A percentile compares a stretch with the other conserved stretches of the same genome.
Evolutionary conservation across 768 basidiomycete species (phyloP).

Genomic region (Termitomyces sp.): DNA sequence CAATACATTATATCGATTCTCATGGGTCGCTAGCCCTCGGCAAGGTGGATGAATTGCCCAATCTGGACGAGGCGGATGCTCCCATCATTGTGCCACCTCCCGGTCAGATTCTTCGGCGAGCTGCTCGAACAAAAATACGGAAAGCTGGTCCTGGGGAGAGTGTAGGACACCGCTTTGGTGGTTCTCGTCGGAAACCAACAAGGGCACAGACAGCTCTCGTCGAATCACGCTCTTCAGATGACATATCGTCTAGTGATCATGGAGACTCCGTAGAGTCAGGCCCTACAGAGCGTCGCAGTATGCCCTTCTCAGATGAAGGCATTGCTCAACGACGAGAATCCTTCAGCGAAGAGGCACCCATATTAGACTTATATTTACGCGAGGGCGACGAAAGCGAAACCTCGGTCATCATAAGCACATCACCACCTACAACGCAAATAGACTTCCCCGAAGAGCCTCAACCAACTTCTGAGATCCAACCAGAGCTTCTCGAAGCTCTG

Average conservation of each 20-base stretch:
- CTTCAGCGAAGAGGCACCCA: constrained; percentile 75
- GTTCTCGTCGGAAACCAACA: constrained; percentile 34
- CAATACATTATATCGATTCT: constrained; percentile 11
- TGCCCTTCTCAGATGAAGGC: constrained; percentile 45
- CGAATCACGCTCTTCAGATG: constrained; percentile 62
- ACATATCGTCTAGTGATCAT: constrained; percentile 68
- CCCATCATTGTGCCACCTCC: constrained; percentile 89
- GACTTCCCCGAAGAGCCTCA: constrained; percentile 15
- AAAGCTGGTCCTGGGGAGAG: constrained; percentile 78
- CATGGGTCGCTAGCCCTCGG: constrained; percentile 47
- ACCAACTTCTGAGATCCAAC: constrained; percentile 24
- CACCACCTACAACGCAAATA: constrained; percentile 18
- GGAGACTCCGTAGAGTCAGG: constrained; percentile 42
- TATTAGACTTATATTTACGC: constrained; percentile 78
- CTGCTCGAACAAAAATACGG: constrained; percentile 93
- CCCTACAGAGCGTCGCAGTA: constrained; percentile 28
- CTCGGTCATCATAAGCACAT: constrained; percentile 26
- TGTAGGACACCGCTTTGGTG: constrained; percentile 76
- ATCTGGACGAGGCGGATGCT: constrained; percentile 80
- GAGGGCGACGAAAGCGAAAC: constrained; percentile 39
- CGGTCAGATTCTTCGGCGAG: constrained; percentile 83
- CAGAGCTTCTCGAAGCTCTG: constrained; percentile 29
- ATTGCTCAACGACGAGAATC: constrained; percentile 54
- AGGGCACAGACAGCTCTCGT: constrained; percentile 22
- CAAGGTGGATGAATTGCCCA: constrained; percentile 61